Base-by-base conservation (phyloP, 2,329 filamentous ascomycete species). In the Phialophora tarda region DNA sequence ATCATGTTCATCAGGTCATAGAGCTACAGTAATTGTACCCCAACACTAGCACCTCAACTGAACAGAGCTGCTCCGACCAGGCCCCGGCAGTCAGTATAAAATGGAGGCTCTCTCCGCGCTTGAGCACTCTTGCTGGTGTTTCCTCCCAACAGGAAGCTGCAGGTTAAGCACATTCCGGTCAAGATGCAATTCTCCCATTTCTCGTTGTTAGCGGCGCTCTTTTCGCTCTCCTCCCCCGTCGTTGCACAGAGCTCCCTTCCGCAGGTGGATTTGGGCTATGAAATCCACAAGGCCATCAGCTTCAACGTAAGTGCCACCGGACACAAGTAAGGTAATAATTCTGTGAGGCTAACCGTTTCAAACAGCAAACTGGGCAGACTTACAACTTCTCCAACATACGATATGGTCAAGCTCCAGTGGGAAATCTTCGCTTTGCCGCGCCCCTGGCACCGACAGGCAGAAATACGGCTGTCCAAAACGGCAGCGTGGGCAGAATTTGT, bases 361-460 rank as follows among this genome's bases (percentile, higher is more conserved):
- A 11, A 53, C 23, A 61, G 79, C 72, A 76, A 65, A 75, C 80
- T 0, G 74, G 74, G n/a, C 74, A 77, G 24, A 77, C 82, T 68
- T 86, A 85, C 74, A 84, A 82, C 67, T 87, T 87, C 75, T 81
- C 77, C 60, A 86, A 87, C 70, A 85, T 87, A 67, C 81, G 84
- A 51, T 87, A 83, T 73, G 85, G 83, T 5, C 82, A 82, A 28
- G 80, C 85, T 14, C 85, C 85, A 1, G 67, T 83, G 2, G 84
- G 82, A 10, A 71, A 84, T 14, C 73, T 85, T 53, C 78, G 85
- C 26, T 87, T 85, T 69, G 78, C 78, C 21, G 79, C 81, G 32
- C 84, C 85, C 2, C 75, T 77, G 24, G 69, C 76, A 10, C 82
- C 82, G 3, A 74, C 74, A 7, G 70, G 75, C 53, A 80, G 84